A percentile compares a stretch with the other conserved stretches of the same genome.
Evolutionary conservation across 176 grass and related monocot genomes (phyloP).

Genomic region (Carex cristatella): DNA sequence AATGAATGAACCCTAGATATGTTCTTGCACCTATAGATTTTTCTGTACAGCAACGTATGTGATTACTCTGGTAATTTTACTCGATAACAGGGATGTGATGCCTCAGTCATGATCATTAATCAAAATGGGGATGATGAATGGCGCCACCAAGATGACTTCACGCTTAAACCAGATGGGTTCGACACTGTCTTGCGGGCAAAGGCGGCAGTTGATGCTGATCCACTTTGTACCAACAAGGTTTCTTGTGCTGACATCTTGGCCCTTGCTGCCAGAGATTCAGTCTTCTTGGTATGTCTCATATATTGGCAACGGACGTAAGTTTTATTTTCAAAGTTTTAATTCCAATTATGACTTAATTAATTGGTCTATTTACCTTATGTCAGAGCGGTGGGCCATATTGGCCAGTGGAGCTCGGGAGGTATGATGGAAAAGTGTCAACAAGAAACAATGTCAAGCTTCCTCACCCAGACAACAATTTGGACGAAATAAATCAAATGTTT

Average conservation of each 20-base stretch:
- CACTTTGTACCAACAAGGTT: conserved; percentile 47
- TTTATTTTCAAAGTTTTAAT: background rate
- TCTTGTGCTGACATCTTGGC: conserved; percentile 76
- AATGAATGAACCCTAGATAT: background rate
- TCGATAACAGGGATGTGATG: conserved; percentile 49
- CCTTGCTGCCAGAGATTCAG: conserved; percentile 53
- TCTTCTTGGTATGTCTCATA: conserved; percentile 33
- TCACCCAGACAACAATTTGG: conserved; percentile 38
- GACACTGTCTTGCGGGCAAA: conserved; percentile 41
- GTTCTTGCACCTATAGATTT: background rate
- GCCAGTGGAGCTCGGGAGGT: conserved; percentile 58
- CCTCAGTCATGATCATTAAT: conserved; percentile 53
- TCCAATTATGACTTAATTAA: background rate
- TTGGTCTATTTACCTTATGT: background rate
- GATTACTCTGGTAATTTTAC: background rate
- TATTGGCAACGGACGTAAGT: background rate
- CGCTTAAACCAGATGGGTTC: conserved; percentile 46
- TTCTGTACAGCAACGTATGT: background rate
- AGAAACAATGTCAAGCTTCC: conserved; percentile 40
- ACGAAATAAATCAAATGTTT: conserved; percentile 57
- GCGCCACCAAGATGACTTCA: conserved; percentile 32
- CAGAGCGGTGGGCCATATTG: conserved; percentile 64
- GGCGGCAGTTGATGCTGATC: conserved; percentile 48
- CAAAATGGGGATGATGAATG: conserved; percentile 54
- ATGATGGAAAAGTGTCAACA: conserved; percentile 46